Percentiles rank a stretch among this genome's conserved stretches.
Evolutionary conservation across 139 green algal species (phyloP).

Genomic region (Asterochloris sp.): DNA sequence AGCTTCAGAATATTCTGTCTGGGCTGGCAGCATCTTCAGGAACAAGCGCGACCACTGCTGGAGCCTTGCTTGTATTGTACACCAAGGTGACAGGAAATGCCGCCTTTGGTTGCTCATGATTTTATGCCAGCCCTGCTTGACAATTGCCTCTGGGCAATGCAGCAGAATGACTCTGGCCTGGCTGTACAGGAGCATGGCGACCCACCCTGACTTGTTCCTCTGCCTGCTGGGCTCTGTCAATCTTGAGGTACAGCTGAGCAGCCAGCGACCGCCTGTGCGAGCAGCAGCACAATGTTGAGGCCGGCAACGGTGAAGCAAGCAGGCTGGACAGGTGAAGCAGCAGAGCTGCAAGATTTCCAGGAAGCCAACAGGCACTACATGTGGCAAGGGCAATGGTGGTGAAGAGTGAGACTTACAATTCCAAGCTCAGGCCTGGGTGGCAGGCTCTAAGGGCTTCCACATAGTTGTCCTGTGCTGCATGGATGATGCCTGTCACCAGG

Average conservation of each 20-base stretch:
- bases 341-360: too few relatives aligned
- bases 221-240: conserved; percentile 90
- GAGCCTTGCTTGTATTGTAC: too few relatives aligned
- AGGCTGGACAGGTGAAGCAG: too few relatives aligned
- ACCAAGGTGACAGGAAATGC: too few relatives aligned
- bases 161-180: background rate
- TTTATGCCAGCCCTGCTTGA: too few relatives aligned
- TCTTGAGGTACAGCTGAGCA: conserved; percentile 83
- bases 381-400: background rate
- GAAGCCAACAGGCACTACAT: background rate
- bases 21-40: too few relatives aligned
- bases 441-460: conserved; percentile 90
- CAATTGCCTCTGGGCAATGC: background rate
- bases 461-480: conserved; percentile 81
- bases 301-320: too few relatives aligned
- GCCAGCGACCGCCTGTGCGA: conserved; percentile 58
- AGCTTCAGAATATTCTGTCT: too few relatives aligned
- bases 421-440: conserved; percentile 63
- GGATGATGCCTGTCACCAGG: conserved; percentile 78
- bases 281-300: too few relatives aligned
- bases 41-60: too few relatives aligned
- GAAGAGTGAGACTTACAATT: conserved; percentile 57
- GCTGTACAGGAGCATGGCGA: background rate
- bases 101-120: too few relatives aligned
- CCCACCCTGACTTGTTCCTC: conserved; percentile 81